Evolutionary conservation across 805 yeast species (phyloP), one percentile per base, ranked within the genome.

Genomic region (Citeromyces nyonsensis): DNA sequence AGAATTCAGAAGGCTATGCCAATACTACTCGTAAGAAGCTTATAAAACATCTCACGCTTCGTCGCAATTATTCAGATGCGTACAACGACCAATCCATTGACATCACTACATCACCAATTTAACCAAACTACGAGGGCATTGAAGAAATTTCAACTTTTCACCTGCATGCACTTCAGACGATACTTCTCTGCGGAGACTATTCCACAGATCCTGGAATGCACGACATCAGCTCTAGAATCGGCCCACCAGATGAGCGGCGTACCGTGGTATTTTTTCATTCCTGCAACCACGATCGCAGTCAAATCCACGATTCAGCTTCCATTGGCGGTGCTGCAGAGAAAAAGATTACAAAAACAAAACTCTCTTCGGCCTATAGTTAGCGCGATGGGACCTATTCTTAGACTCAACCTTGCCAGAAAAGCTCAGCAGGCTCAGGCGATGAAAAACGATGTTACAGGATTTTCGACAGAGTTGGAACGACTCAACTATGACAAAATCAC

Each of bases 221-320:
- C 29, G 7, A 27, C 29, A 13, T 6, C 29, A 7, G 18, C 15
- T 13, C 40, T 76, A 13, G 69, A 66, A 36, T 37, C 56, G 1
- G 32, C 70, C 1, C 88, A 80, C 50, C 52, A 63, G 6, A 35
- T 44, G n/a, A 48, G 73, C 1, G 79, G 80, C 0, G 43, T 86
- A 2, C 84, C 94, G 3, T 86, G 96, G 95, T 72, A 82, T 62
- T 68, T 69, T 0, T 54, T 84, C 26, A 77, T 86, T 7, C 96
- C 96, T 0, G 24, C 72, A 4, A 55, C 80, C 0, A 82, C 95
- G 0, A 48, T 85, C 15, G 55, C 71, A 0, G 49, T 86, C 13
- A 63, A 96, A 40, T 47, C 79, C 0, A 39, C 61, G 2, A 59
- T 80, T 49, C 86, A 95, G 0, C 47, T 84, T 6, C 96, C 96